Conservation (phyloP, 2,329 filamentous ascomycete genomes). For the Fusarium sp. region DNA sequence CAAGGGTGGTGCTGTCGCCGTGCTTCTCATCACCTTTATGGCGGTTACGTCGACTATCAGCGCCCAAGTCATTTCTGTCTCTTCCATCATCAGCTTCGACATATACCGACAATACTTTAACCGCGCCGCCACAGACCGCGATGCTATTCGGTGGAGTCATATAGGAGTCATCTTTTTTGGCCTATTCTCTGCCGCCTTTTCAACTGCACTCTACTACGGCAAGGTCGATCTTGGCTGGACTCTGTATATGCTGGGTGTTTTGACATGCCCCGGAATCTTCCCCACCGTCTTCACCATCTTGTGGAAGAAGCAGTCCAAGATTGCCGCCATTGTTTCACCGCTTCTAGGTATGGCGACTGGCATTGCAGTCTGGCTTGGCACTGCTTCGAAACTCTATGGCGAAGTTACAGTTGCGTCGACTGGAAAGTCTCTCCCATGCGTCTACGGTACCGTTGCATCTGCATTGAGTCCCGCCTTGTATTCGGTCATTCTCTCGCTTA, state of each 20-base stretch:
- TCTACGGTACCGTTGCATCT: constrained; percentile 64
- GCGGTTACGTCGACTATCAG: constrained; percentile 72
- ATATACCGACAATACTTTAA: constrained; percentile 64
- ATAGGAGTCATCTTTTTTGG: constrained; percentile 64
- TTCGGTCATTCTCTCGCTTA: constrained; percentile 58
- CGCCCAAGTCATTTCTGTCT: constrained; percentile 64
- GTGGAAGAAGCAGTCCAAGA: constrained; percentile 61
- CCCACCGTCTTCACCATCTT: constrained; percentile 64
- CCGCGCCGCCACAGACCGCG: constrained; percentile 55
- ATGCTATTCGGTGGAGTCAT: constrained; percentile 64
- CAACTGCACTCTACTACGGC: constrained; percentile 64
- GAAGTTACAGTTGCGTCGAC: constrained; percentile 60
- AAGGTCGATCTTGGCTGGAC: constrained; percentile 66
- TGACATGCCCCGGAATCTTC: constrained; percentile 65
- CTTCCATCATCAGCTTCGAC: constrained; percentile 65
- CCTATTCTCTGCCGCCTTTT: constrained; percentile 62
- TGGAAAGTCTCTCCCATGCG: constrained; percentile 60
- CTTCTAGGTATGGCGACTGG: constrained; percentile 62
- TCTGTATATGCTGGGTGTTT: constrained; percentile 64
- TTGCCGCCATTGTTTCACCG: constrained; percentile 62
- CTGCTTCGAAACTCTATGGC: constrained; percentile 58
- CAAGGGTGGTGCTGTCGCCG: constrained; percentile 74
- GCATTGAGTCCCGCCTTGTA: constrained; percentile 56
- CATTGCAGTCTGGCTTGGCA: constrained; percentile 63
- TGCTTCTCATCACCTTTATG: constrained; percentile 79